A percentile compares a stretch with the other conserved stretches of the same genome.
These are phyloP conservation scores for Penicillium taxi DNA, from an alignment of 495 filamentous ascomycete species.

Conservation along the genomic window DNA sequence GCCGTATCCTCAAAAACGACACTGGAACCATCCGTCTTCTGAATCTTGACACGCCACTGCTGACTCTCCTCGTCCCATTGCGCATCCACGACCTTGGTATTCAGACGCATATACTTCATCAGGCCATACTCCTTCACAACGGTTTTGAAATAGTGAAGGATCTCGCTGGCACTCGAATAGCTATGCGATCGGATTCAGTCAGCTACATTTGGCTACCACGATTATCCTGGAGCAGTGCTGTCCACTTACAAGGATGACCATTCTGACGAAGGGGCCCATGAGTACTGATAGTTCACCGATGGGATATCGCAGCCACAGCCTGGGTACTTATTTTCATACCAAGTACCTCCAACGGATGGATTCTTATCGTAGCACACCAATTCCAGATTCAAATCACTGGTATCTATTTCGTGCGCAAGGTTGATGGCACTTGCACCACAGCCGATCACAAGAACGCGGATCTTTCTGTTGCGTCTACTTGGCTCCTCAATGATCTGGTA, in stretches of 20 bases:
- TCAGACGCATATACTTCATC: conserved; percentile 7
- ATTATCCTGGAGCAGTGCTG: too few species aligned
- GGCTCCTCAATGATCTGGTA: too few species aligned
- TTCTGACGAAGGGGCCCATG: background rate
- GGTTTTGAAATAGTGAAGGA: conserved; percentile 40
- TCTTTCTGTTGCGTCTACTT: too few species aligned
- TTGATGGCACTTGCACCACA: too few species aligned
- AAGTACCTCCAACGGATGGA: background rate
- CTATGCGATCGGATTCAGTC: too few species aligned
- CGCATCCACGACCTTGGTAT: conserved; percentile 10
- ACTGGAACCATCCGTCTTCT: background rate
- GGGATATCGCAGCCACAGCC: conserved; percentile 1
- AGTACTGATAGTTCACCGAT: background rate
- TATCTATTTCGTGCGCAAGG: too few species aligned
- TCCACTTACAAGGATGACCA: too few species aligned
- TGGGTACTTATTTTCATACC: conserved; percentile 2
- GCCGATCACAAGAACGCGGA: too few species aligned
- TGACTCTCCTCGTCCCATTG: conserved; percentile 27
- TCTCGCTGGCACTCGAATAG: conserved; percentile 43
- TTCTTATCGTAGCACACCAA: background rate
- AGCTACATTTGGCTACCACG: too few species aligned
- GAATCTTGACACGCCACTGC: conserved; percentile 7
- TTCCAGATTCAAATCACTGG: too few species aligned
- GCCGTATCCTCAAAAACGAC: conserved; percentile 4
- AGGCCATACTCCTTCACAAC: conserved; percentile 15